Conservation (phyloP, 1,139 yeast genomes). For the Sugiyamaella xylanicola region DNA sequence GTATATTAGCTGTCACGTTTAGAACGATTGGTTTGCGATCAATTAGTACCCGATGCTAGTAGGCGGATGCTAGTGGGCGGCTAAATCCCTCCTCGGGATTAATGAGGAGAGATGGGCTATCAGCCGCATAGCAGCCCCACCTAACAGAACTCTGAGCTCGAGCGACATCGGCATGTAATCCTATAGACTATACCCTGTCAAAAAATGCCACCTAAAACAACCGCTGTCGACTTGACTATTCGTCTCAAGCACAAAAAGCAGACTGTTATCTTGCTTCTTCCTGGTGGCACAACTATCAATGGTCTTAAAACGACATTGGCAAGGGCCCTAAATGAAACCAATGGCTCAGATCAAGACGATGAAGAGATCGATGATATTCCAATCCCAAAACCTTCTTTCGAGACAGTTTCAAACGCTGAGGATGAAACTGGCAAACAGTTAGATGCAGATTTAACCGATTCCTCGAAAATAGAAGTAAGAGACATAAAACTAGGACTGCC, state of each 20-base stretch:
- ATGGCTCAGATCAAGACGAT: constrained; percentile 16
- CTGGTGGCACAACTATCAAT: constrained; percentile 16
- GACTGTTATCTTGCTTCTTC: constrained; percentile 24
- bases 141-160: too few relatives aligned
- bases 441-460: constrained; percentile 4
- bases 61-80: too few relatives aligned
- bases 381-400: constrained; percentile 32
- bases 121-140: too few relatives aligned
- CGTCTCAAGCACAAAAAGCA: constrained; percentile 23
- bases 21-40: too few relatives aligned
- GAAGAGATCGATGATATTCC: constrained; percentile 25
- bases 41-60: too few relatives aligned
- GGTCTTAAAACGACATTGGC: constrained; percentile 20
- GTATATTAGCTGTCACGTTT: too few relatives aligned
- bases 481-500: constrained; percentile 29
- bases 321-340: constrained; percentile 24
- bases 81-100: too few relatives aligned
- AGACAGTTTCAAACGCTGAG: constrained; percentile 19
- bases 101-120: too few relatives aligned
- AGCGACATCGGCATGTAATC: not conserved
- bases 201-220: constrained; percentile 19
- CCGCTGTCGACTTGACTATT: constrained; percentile 22
- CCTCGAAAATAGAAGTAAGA: constrained; percentile 6
- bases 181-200: not conserved
- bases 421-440: constrained; percentile 12